Base-by-base conservation (phyloP, 2,329 filamentous ascomycete species). In the Alternaria burnsii region DNA sequence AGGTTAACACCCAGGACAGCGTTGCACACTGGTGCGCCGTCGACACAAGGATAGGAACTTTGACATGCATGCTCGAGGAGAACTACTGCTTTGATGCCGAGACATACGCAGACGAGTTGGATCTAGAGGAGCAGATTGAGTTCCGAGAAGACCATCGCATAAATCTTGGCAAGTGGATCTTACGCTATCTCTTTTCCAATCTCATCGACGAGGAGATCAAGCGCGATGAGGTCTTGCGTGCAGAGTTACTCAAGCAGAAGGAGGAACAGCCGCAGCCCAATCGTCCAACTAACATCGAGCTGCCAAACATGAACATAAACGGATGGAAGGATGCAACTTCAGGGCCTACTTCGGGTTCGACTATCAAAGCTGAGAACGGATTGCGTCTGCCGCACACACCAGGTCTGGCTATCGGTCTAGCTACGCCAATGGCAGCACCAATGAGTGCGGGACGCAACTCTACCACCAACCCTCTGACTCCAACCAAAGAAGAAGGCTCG, bases 51-150 rank as follows among this genome's bases (percentile, higher is more conserved):
- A 98, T 94, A 5, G 95, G 95, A 36, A 93, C 92, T 63, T 83
- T 99, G 56, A 94, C 93, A 2, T 94, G 97, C 3, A 90, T 96
- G 18, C 80, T 99, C 18, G 95, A 99, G 74, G 92, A 94, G 41
- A 96, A 95, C 72, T 96, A 96, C 69, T 97, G 94, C 76, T 99
- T 99, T 70, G 95, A 99, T 79, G 95, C 94, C 16, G 95, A 99
- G 74, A 91, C 97, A 78, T 99, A 99, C 76, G 94, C 93, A 1
- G 95, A 99, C 75, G 94, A 98, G 79, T 82, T 96, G 36, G 84
- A 89, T 41, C 70, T 94, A 55, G 86, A 91, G 11, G 89, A 93
- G 63, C 83, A 87, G n/a, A 83, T 91, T 18, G 90, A 94, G 12
- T 97, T 97, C 73, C 85, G 91, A 58, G 94, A 98, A 71, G 95